Evolutionary conservation across 2,329 filamentous ascomycete genomes (phyloP).

Genomic region (Cladobotryum protrusum): DNA sequence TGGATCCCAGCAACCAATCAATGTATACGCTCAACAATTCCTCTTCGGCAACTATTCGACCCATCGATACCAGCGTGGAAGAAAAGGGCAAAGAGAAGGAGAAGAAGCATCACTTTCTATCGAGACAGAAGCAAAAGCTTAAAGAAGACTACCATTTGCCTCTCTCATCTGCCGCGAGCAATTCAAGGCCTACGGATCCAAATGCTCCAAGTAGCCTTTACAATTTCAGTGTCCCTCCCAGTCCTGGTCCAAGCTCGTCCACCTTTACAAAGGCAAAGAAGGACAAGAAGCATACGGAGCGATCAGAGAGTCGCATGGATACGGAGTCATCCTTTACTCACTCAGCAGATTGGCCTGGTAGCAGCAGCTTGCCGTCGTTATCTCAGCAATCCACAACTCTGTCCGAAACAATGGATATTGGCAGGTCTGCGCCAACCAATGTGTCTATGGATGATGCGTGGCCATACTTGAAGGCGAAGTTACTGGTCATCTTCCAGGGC

Average conservation of each 20-base stretch:
- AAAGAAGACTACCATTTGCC: conserved; percentile 69
- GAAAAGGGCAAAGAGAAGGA: conserved; percentile 52
- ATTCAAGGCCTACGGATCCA: conserved; percentile 69
- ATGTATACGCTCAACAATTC: conserved; percentile 72
- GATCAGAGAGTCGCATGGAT: conserved; percentile 46
- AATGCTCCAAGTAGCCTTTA: conserved; percentile 70
- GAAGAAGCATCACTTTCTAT: conserved; percentile 74
- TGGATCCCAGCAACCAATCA: conserved; percentile 54
- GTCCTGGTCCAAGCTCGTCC: conserved; percentile 57
- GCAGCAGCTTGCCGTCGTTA: conserved; percentile 44
- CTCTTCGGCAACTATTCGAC: conserved; percentile 70
- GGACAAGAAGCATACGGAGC: conserved; percentile 75
- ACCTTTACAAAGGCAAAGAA: conserved; percentile 78
- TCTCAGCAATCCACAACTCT: conserved; percentile 35
- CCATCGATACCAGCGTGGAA: conserved; percentile 45
- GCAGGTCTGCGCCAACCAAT: conserved; percentile 53
- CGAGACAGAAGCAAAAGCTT: conserved; percentile 71
- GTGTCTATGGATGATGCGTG: conserved; percentile 78
- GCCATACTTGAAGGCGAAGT: conserved; percentile 70
- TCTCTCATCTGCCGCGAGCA: conserved; percentile 69
- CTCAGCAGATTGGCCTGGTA: conserved; percentile 45
- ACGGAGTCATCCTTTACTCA: conserved; percentile 41
- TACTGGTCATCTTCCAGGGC: conserved; percentile 73
- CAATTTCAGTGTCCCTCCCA: conserved; percentile 69
- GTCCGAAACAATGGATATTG: conserved; percentile 49